Conservation (phyloP, 441 rosid species). For the Theobroma grandiflorum region DNA sequence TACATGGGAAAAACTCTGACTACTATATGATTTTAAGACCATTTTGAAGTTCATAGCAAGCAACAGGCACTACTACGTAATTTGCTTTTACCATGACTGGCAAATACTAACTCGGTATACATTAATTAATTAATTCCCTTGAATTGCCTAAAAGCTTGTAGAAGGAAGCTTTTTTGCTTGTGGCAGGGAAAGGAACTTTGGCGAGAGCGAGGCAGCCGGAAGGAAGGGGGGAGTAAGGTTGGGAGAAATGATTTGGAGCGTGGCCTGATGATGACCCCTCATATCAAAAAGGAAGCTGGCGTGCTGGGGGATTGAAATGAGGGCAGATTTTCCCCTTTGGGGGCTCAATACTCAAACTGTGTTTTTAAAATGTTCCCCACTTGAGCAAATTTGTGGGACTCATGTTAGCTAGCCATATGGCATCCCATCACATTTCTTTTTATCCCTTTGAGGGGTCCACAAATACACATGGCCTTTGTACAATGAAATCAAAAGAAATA, state of each 20-base stretch:
- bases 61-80: background rate
- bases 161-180: constrained; percentile 14
- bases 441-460: constrained; percentile 11
- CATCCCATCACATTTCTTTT: constrained; percentile 12
- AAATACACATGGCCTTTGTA: background rate
- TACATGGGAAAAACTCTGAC: background rate
- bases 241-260: constrained; percentile 63
- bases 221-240: constrained; percentile 5
- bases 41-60: constrained; percentile 17
- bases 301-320: constrained; percentile 46
- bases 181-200: constrained; percentile 23
- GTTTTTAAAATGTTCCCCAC: constrained; percentile 57
- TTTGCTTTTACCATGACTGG: constrained; percentile 2
- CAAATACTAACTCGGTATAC: background rate
- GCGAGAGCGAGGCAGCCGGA: background rate
- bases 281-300: constrained; percentile 40
- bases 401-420: constrained; percentile 28
- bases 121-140: background rate
- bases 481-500: background rate
- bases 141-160: background rate
- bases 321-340: constrained; percentile 7
- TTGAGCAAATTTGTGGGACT: constrained; percentile 54
- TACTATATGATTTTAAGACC: constrained; percentile 2
- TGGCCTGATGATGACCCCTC: constrained; percentile 55
- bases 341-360: constrained; percentile 34